Evolutionary conservation across 2,329 filamentous ascomycete species (phyloP).

Genomic region (Pseudonectria buxi): DNA sequence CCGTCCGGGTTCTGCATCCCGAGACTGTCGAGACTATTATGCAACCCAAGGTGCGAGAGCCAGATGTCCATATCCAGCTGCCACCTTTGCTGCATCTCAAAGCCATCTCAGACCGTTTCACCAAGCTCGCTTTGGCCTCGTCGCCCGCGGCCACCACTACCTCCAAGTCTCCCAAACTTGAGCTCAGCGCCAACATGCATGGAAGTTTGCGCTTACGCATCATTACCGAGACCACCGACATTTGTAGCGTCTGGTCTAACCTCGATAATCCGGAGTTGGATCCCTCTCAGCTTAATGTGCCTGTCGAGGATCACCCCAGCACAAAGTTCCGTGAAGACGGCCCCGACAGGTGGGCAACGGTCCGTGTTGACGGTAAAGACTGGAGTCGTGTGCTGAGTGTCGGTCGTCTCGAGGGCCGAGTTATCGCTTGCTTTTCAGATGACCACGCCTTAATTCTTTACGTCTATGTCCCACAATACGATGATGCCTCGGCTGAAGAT

Average conservation of each 20-base stretch:
- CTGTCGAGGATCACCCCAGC: slow-evolving; percentile 73
- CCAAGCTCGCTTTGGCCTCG: slow-evolving; percentile 64
- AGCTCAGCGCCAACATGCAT: slow-evolving; percentile 91
- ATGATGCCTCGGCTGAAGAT: slow-evolving; percentile 58
- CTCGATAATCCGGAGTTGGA: slow-evolving; percentile 85
- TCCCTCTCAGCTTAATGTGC: slow-evolving; percentile 63
- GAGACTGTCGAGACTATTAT: slow-evolving; percentile 85
- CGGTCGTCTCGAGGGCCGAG: slow-evolving; percentile 77
- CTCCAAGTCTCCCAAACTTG: slow-evolving; percentile 58
- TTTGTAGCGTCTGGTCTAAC: slow-evolving; percentile 78
- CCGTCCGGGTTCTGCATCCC: slow-evolving; percentile 81
- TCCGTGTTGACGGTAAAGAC: slow-evolving; percentile 86
- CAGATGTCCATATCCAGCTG: slow-evolving; percentile 88
- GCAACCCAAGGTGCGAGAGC: slow-evolving; percentile 83
- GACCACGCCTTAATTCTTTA: slow-evolving; percentile 77
- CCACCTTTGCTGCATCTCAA: slow-evolving; percentile 85
- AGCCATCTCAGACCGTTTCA: slow-evolving; percentile 91
- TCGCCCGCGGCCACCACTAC: slow-evolving; percentile 36
- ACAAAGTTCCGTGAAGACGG: slow-evolving; percentile 70
- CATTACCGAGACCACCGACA: slow-evolving; percentile 74
- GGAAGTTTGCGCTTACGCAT: slow-evolving; percentile 76
- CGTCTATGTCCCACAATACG: slow-evolving; percentile 69
- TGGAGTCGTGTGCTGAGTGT: slow-evolving; percentile 95
- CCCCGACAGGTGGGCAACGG: slow-evolving; percentile 79
- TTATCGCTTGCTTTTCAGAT: slow-evolving; percentile 85